Base-by-base conservation (phyloP, 1,284 basidiomycete genomes). In the Fomitopsis schrenkii region DNA sequence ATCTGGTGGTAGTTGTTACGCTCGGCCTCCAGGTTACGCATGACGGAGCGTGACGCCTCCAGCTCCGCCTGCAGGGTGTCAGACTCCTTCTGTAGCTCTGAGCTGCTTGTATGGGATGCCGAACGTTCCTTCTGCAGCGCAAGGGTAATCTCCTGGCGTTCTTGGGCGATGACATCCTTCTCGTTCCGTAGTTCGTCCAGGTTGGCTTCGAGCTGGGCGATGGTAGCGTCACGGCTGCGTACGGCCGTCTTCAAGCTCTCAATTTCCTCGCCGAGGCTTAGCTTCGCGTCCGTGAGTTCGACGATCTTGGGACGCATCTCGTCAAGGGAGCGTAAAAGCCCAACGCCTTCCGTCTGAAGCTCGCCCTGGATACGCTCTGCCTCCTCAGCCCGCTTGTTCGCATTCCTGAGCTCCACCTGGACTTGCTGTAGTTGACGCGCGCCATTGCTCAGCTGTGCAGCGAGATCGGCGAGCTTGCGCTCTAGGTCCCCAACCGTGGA, bases 241-340 rank as follows among this genome's bases (percentile, higher is more conserved):
- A 91, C 67, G 12, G 80, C 77, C 58, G 79, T 77, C 63, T 87
- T 80, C 59, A 91, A 73, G 59, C 74, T 72, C 59, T 84, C 84
- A 50, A 86, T 76, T 64, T 82, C 82, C 63, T 92, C 90, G 57
- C 80, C 79, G 19, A 92, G 78, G 62, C 88, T 83, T 14, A 89
- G 73, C 70, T 90, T 91, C 59, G 76, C 80, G 57, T 85, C 83
- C 1, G 88, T 91, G 57, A 93, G 78, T 71, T 93, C 88, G 14
- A 92, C 85, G 64, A 91, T 85, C 77, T 92, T 93, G 33, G 90
- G 85, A n/a, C 89, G 83, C 86, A 93, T 89, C 74, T 93, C 90
- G 63, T 92, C 86, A 59, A 93, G 75, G n/a, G 87, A 86, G 40
- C 80, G 83, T 84, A 93, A 84, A 35, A 93, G 79, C 55, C 79